phyloP scores from a whole-genome alignment of 2,329 filamentous ascomycete species.

The Dactylellina parvicollis region DNA sequence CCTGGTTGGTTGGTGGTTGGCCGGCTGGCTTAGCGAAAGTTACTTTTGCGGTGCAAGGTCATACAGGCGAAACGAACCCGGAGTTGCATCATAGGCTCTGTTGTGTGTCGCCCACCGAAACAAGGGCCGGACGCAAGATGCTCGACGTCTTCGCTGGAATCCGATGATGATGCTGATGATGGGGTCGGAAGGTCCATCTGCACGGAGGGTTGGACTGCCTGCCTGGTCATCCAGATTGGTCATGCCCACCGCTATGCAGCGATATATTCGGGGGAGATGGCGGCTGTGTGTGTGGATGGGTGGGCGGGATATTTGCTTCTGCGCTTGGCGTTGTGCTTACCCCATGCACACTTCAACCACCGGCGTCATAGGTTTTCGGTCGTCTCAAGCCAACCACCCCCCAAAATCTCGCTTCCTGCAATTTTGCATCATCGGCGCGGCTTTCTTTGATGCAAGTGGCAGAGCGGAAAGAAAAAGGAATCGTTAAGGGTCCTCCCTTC shows the following conservation, averaged over 20 bases:
- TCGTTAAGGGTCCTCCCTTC: conserved; percentile 29
- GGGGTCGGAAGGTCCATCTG: conserved; percentile 21
- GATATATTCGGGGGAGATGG: background rate
- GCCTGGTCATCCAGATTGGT: conserved; percentile 1
- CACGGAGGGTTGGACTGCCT: background rate
- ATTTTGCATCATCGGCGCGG: conserved; percentile 51
- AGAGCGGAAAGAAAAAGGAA: conserved; percentile 25
- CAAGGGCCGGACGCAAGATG: background rate
- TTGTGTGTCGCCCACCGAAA: conserved; percentile 5
- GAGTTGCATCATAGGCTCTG: conserved; percentile 41
- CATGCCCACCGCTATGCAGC: background rate
- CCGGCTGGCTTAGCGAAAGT: conserved; percentile 8
- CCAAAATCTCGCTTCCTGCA: conserved; percentile 48
- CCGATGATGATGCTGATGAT: conserved; percentile 23
- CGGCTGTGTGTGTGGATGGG: conserved; percentile 8
- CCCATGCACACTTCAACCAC: conserved; percentile 28
- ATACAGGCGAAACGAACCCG: conserved; percentile 36
- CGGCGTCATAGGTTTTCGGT: conserved; percentile 47
- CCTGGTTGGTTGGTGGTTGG: no score
- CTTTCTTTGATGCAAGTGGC: conserved; percentile 44
- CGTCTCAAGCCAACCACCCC: conserved; percentile 38
- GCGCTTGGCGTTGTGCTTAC: conserved; percentile 2
- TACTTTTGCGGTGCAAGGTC: conserved; percentile 23
- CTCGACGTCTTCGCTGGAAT: no score
- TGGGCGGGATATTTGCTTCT: conserved; percentile 1